Percentiles rank a stretch among this genome's conserved stretches.
Evolutionary conservation across 495 filamentous ascomycete genomes (phyloP).

Genomic region (Neurospora discreta): DNA sequence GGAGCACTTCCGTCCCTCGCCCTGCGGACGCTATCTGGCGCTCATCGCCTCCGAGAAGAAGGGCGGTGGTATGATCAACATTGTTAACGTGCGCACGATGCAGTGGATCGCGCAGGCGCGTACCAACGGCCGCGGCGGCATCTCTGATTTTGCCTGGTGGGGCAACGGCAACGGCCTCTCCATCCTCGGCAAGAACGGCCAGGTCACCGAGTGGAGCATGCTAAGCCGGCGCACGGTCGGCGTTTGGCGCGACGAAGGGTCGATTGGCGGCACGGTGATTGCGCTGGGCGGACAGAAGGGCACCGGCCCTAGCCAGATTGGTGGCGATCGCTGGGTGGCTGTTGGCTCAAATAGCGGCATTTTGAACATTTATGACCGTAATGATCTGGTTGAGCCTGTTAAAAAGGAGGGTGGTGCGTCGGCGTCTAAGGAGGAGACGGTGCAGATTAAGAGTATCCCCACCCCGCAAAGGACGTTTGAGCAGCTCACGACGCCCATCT

Average conservation of each 20-base stretch:
- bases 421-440: conserved; percentile 19
- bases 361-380: conserved; percentile 85
- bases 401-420: conserved; percentile 23
- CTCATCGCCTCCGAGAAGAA: conserved; percentile 66
- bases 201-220: conserved; percentile 85
- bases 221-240: conserved; percentile 52
- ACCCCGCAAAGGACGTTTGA: conserved; percentile 61
- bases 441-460: conserved; percentile 50
- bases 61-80: conserved; percentile 77
- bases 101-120: conserved; percentile 85
- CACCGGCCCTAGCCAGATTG: conserved; percentile 45
- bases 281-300: conserved; percentile 55
- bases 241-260: conserved; percentile 85
- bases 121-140: conserved; percentile 68
- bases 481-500: conserved; percentile 76
- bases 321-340: conserved; percentile 80
- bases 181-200: conserved; percentile 73
- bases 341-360: conserved; percentile 77
- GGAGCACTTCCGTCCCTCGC: conserved; percentile 78
- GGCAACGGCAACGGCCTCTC: conserved; percentile 61
- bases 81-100: conserved; percentile 66
- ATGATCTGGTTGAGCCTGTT: conserved; percentile 40
- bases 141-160: conserved; percentile 91
- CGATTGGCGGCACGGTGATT: conserved; percentile 72
- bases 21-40: conserved; percentile 75